Conservation (phyloP, 139 green algal species). For the Zygnema cylindricum region DNA sequence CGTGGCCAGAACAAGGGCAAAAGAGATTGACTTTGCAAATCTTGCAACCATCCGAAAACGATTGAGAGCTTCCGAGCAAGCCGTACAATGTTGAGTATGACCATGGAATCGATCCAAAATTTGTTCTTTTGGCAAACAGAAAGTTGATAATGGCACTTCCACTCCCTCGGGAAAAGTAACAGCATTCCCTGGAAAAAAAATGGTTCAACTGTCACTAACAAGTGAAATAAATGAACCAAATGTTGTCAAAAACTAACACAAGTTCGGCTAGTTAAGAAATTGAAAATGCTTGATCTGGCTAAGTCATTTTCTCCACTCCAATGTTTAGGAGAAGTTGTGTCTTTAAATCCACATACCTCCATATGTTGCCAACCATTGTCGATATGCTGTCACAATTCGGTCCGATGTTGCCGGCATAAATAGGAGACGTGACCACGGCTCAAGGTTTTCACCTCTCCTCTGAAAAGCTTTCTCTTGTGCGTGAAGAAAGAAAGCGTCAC, state of each 20-base stretch:
- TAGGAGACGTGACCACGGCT: constrained; percentile 14
- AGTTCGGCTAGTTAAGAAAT: too few species aligned
- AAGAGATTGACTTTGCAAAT: background rate
- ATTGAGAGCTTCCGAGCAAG: constrained; percentile 21
- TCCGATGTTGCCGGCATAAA: constrained; percentile 50
- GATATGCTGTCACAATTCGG: constrained; percentile 46
- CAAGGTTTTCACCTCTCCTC: background rate
- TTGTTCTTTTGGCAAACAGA: background rate
- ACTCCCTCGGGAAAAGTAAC: background rate
- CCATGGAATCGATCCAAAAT: constrained; percentile 12
- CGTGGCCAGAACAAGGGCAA: constrained; percentile 4
- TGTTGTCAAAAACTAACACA: too few species aligned
- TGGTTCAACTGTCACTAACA: constrained; percentile 13
- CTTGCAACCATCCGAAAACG: background rate
- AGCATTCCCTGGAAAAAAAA: constrained; percentile 6
- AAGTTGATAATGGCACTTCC: background rate
- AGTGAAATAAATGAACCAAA: constrained; percentile 3
- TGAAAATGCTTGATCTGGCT: too few species aligned
- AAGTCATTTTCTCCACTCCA: too few species aligned
- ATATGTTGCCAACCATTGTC: constrained; percentile 48
- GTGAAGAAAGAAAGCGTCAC: constrained; percentile 55
- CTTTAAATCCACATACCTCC: constrained; percentile 18
- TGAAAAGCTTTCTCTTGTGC: constrained; percentile 40
- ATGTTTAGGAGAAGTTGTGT: background rate
- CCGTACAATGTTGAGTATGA: constrained; percentile 33